phyloP scores from a whole-genome alignment of 768 basidiomycete species.

The Leccinellum rugosiceps region DNA sequence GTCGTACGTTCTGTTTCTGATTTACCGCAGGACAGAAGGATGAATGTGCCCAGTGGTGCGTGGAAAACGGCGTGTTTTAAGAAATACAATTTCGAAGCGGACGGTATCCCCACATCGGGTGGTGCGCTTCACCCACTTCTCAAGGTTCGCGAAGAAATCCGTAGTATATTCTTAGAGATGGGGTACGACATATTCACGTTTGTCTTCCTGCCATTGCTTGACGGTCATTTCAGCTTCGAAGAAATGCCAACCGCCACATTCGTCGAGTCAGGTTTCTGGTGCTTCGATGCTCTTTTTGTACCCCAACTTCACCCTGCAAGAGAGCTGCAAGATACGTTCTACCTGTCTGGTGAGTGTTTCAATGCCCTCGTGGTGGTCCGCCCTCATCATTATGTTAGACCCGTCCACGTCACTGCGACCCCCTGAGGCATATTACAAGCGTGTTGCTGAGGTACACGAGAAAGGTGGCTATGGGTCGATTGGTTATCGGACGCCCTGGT shows the following conservation, averaged over 20 bases:
- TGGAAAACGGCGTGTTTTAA: slow-evolving; percentile 96
- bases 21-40: neutral
- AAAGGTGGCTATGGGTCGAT: slow-evolving; percentile 87
- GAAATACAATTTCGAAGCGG: slow-evolving; percentile 98
- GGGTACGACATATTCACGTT: slow-evolving; percentile 54
- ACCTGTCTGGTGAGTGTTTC: slow-evolving; percentile 72
- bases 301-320: slow-evolving; percentile 99
- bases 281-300: slow-evolving; percentile 96
- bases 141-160: slow-evolving; percentile 96
- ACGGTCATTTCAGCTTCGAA: slow-evolving; percentile 63
- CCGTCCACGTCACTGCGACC: slow-evolving; percentile 75
- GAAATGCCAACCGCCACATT: slow-evolving; percentile 98
- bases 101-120: slow-evolving; percentile 83
- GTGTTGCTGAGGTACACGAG: slow-evolving; percentile 81
- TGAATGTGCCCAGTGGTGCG: slow-evolving; percentile 57
- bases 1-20: slow-evolving; percentile 52
- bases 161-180: slow-evolving; percentile 99
- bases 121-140: slow-evolving; percentile 95
- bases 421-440: slow-evolving; percentile 78
- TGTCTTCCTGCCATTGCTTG: neutral
- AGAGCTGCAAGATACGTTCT: slow-evolving; percentile 98
- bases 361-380: neutral
- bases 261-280: slow-evolving; percentile 99
- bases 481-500: slow-evolving; percentile 98
- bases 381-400: slow-evolving; percentile 45